These are phyloP conservation scores for Emmonsia crescens DNA, from an alignment of 2,329 filamentous ascomycete genomes.

Conservation along the genomic window DNA sequence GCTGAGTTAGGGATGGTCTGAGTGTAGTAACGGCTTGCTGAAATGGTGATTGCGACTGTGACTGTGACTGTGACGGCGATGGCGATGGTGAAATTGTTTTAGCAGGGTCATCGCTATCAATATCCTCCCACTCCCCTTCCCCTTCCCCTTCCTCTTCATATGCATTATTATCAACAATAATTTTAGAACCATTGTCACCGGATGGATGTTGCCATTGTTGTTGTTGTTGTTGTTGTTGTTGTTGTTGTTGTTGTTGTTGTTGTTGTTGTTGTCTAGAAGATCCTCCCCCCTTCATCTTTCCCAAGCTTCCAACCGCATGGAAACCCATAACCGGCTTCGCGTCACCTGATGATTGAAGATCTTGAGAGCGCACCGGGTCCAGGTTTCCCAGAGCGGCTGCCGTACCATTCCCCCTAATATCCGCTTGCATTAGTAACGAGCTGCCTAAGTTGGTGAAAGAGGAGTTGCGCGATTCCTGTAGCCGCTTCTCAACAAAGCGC, in stretches of 20 bases:
- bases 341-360: not conserved
- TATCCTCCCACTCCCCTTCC: not conserved
- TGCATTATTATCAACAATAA: not conserved
- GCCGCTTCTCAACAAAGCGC: slow-evolving; percentile 25
- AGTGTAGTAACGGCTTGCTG: not conserved
- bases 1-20: slow-evolving; percentile 8
- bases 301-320: not conserved
- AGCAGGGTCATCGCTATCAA: not conserved
- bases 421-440: slow-evolving; percentile 1
- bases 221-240: too few species aligned
- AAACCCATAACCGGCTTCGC: not conserved
- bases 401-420: not conserved
- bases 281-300: not conserved
- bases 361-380: not conserved
- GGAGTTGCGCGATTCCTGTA: slow-evolving; percentile 14
- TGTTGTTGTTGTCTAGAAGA: too few species aligned
- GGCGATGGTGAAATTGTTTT: not conserved
- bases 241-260: too few species aligned
- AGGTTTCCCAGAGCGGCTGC: slow-evolving; percentile 1
- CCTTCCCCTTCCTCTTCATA: not conserved
- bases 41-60: not conserved
- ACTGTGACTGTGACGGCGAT: not conserved
- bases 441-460: slow-evolving; percentile 11
- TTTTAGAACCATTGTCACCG: not conserved
- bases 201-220: too few species aligned